Evolutionary conservation across 2,329 filamentous ascomycete species (phyloP).

Genomic region (Pseudocercospora eumusae): DNA sequence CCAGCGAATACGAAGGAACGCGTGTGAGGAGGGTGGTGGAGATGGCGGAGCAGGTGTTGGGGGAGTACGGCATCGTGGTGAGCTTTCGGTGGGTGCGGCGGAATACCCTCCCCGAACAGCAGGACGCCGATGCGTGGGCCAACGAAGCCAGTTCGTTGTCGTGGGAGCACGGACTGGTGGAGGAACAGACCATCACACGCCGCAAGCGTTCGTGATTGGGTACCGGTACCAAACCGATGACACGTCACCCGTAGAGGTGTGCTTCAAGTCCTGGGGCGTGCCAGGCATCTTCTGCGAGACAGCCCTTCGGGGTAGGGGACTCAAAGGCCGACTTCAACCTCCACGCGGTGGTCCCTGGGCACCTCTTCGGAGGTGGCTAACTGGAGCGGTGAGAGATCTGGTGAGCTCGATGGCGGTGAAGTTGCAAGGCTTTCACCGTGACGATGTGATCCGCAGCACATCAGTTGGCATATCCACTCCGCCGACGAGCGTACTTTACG

Average conservation of each 20-base stretch:
- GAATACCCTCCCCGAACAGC: slow-evolving; percentile 3
- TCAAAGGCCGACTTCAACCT: slow-evolving; percentile 1
- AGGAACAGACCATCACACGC: not conserved
- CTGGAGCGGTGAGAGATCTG: slow-evolving; percentile 1
- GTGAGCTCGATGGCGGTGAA: not conserved
- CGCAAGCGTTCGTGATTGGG: not conserved
- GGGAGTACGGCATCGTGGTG: not conserved
- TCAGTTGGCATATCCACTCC: not conserved
- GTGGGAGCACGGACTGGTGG: not conserved
- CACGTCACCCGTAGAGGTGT: not conserved
- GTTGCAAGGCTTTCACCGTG: not conserved
- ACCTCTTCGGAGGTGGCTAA: slow-evolving; percentile 6
- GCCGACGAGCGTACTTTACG: not conserved
- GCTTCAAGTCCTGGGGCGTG: not conserved
- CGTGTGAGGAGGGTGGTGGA: not conserved
- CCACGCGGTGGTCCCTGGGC: slow-evolving; percentile 2
- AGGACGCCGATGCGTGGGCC: not conserved
- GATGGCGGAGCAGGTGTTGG: not conserved
- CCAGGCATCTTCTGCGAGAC: not conserved
- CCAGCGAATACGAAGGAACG: not conserved
- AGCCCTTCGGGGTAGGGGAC: not conserved
- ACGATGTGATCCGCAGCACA: not conserved
- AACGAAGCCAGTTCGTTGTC: not conserved
- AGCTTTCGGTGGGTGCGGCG: not conserved
- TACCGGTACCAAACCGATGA: not conserved